Evolutionary conservation across 352 stramenopile species (phyloP), one percentile per base, ranked within the genome.

Genomic region (Phytophthora sp.): DNA sequence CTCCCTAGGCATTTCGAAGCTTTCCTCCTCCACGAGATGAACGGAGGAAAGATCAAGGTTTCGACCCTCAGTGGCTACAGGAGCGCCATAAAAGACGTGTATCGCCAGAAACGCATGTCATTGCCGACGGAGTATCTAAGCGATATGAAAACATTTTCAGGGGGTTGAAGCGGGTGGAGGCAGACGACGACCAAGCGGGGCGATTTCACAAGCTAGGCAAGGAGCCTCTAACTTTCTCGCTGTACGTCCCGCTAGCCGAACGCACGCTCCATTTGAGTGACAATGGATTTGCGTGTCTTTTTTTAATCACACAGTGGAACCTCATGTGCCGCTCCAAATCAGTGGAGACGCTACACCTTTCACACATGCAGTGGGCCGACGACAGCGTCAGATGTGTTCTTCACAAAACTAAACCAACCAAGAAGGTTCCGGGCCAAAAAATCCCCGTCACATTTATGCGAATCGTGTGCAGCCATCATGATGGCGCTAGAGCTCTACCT

Each of bases 301-400:
- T 63, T 20, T 12, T 63, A n/a, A 2, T 63, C 20, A 38, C 55
- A 5, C 55, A 63, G 30, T 63, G 42, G 41, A 63, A 63, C 20
- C 29, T 63, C 1, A 63, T 63, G 55, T 55, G 55, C 20, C 55
- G 42, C 13, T 63, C 42, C 3, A 47, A 47, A 5, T 47, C 55
- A n/a, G 53, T 52, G 2, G 39, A 61, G 13, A 45, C 38, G 9
- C 21, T 63, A 13, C 55, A 54, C 30, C 31, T 63, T 11, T 49
- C 44, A 31, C 44, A 63, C n/a, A 13, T 63, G 2, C 30, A 55
- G 1, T 36, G 42, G 15, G 33, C 44, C 1, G 31, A 55, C 9
- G 15, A 56, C 12, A 63, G 33, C 23, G 44, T n/a, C n/a, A n/a
- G n/a, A n/a, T 54, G 2, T 12, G 55, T 2, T 57, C 50, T 47